Conservation (phyloP, 331 rosid species). For the Quercus tomentella region DNA sequence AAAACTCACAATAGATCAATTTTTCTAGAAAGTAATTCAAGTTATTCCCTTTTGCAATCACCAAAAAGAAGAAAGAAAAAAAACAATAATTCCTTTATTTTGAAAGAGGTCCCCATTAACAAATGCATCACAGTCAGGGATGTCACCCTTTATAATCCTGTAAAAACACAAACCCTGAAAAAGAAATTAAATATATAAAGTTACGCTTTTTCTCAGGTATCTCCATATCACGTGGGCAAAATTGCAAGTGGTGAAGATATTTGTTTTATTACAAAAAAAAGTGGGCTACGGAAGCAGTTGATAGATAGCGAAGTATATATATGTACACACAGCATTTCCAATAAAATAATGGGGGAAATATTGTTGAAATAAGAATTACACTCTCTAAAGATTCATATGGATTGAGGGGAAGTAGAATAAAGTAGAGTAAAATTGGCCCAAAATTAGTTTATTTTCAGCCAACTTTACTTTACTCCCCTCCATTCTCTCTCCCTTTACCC, state of each 20-base stretch:
- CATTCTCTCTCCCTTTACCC: too few relatives aligned
- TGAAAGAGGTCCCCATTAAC: not conserved
- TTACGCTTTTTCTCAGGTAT: not conserved
- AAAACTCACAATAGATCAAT: not conserved
- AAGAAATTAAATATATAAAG: not conserved
- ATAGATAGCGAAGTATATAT: not conserved
- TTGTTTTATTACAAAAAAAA: not conserved
- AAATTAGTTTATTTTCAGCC: too few relatives aligned
- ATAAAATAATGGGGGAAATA: not conserved
- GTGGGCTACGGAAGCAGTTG: not conserved
- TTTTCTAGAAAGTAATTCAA: not conserved
- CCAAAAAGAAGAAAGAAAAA: not conserved
- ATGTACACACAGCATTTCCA: not conserved
- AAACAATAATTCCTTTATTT: not conserved
- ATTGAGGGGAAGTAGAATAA: too few relatives aligned
- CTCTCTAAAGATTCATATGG: too few relatives aligned
- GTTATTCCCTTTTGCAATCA: not conserved
- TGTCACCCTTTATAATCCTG: not conserved
- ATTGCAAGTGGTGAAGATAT: not conserved
- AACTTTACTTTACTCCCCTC: rapidly evolving
- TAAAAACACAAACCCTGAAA: not conserved
- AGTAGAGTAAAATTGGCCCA: rapidly evolving
- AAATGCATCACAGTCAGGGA: conserved; percentile 6
- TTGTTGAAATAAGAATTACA: too few relatives aligned
- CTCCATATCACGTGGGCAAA: too few relatives aligned